phyloP scores from a whole-genome alignment of 2,329 filamentous ascomycete species.

The Trichoderma polysporum region DNA sequence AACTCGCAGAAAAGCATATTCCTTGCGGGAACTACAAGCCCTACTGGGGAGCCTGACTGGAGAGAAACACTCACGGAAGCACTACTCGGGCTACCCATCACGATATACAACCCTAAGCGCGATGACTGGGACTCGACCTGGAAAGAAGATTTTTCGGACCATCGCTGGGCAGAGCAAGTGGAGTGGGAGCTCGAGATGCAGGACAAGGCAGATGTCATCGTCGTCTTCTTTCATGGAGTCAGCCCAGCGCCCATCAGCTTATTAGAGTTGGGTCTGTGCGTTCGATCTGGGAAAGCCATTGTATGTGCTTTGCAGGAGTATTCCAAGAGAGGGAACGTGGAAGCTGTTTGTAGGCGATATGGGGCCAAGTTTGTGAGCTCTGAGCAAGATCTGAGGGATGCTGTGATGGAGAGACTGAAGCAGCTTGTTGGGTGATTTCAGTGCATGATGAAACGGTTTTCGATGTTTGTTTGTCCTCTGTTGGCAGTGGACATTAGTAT shows the following conservation, averaged over 20 bases:
- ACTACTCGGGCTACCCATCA: constrained; percentile 48
- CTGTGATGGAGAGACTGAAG: constrained; percentile 32
- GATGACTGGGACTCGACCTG: constrained; percentile 56
- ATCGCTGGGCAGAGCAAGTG: constrained; percentile 53
- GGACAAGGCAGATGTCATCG: constrained; percentile 52
- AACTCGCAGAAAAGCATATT: constrained; percentile 45
- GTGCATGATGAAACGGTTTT: no score
- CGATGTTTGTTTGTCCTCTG: neutral
- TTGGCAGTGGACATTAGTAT: neutral
- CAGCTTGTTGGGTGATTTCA: neutral
- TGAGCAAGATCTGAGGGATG: constrained; percentile 41
- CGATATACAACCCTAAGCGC: constrained; percentile 58
- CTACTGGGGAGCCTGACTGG: constrained; percentile 47
- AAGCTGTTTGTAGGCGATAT: constrained; percentile 53
- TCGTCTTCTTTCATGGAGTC: constrained; percentile 54
- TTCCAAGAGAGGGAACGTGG: constrained; percentile 60
- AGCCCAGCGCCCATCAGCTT: constrained; percentile 58
- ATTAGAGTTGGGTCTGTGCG: constrained; percentile 59
- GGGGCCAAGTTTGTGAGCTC: constrained; percentile 45
- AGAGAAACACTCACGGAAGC: constrained; percentile 43
- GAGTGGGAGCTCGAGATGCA: constrained; percentile 62
- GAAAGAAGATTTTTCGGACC: constrained; percentile 48
- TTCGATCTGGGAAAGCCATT: constrained; percentile 45
- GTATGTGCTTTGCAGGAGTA: constrained; percentile 55
- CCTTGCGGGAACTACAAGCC: constrained; percentile 57